Percentiles rank a stretch among this genome's conserved stretches.
phyloP scores from a whole-genome alignment of 495 filamentous ascomycete species.

The Aspergillus saccharolyticus region DNA sequence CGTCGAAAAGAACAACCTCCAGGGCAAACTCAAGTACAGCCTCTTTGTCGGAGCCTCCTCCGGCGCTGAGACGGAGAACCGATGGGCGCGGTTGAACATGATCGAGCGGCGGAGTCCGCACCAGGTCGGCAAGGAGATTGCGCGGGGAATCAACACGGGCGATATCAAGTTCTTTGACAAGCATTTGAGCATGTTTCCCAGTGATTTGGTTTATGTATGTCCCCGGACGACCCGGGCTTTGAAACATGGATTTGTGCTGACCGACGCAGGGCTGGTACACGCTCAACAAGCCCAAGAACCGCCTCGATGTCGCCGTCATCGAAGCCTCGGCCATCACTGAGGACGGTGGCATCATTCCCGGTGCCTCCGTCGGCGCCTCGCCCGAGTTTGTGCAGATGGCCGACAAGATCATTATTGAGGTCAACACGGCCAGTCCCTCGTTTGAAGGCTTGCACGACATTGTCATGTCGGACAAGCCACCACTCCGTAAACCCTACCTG shows the following conservation, averaged over 20 bases:
- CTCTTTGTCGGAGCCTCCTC: slow-evolving; percentile 87
- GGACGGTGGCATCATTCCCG: slow-evolving; percentile 84
- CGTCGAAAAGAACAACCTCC: slow-evolving; percentile 81
- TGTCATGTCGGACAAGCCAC: slow-evolving; percentile 78
- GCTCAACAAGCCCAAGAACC: slow-evolving; percentile 65
- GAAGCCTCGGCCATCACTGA: slow-evolving; percentile 90
- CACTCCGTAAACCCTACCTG: slow-evolving; percentile 76
- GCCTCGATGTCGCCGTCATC: slow-evolving; percentile 77
- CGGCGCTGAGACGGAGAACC: slow-evolving; percentile 86
- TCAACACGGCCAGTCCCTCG: slow-evolving; percentile 80
- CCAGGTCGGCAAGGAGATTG: slow-evolving; percentile 87
- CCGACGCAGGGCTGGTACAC: slow-evolving; percentile 67
- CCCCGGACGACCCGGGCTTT: too few species aligned
- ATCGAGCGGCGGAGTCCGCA: slow-evolving; percentile 81
- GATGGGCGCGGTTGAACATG: slow-evolving; percentile 84
- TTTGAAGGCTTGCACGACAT: slow-evolving; percentile 92
- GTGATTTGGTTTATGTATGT: slow-evolving; percentile 75
- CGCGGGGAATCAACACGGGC: slow-evolving; percentile 85
- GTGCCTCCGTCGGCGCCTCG: slow-evolving; percentile 79
- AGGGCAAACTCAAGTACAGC: slow-evolving; percentile 78
- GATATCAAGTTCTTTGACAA: slow-evolving; percentile 90
- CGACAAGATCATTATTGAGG: slow-evolving; percentile 90
- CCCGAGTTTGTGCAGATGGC: slow-evolving; percentile 87
- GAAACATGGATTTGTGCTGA: slow-evolving; percentile 6
- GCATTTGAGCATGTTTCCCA: slow-evolving; percentile 89